Evolutionary conservation across 1,139 yeast genomes (phyloP), one percentile per base, ranked within the genome.

Genomic region (Geotrichum candidum): DNA sequence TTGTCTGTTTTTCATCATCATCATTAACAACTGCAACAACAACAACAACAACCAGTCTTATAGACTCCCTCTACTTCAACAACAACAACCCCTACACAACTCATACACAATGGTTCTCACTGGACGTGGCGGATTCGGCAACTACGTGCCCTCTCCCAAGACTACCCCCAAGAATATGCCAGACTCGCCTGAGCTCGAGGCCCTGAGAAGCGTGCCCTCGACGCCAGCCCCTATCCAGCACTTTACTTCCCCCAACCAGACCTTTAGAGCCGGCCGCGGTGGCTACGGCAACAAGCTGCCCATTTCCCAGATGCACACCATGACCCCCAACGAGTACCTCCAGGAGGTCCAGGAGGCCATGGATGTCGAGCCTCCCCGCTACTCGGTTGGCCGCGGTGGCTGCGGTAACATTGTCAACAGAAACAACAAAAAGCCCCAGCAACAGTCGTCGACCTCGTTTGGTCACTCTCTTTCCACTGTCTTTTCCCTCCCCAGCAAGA

Each of bases 321-420:
- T 68, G 68, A 65, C 76, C 2, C 76, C 76, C 1, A 66, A 68
- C 41, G 74, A 75, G 65, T 73, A 74, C 61, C 68, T 75, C 22
- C 59, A 68, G 55, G 77, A 75, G 62, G 76, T 72, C 45, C 68
- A 72, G 63, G 63, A 68, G 48, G 75, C 75, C 29, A 56, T 68
- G 53, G 73, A 70, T 55, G 69, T 68, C 15, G 75, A 67, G 61
- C 76, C 75, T 5, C 65, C 67, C 25, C 64, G 70, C 6, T 75
- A 72, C 67, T 67, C 73, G 57, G 73, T 75, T 35, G 78, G 78
- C 29, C 69, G 78, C 7, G 78, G 78, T 41, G 78, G 78, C 13
- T 58, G 68, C 6, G 78, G 78, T 50, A 75, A 75, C 67, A 67
- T 71, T 61, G 69, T 73, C 25, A 33, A 51, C 52, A 59, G 54